A percentile compares a stretch with the other conserved stretches of the same genome.
Conservation (phyloP, 2,329 filamentous ascomycete species). For the Nemania sp. region DNA sequence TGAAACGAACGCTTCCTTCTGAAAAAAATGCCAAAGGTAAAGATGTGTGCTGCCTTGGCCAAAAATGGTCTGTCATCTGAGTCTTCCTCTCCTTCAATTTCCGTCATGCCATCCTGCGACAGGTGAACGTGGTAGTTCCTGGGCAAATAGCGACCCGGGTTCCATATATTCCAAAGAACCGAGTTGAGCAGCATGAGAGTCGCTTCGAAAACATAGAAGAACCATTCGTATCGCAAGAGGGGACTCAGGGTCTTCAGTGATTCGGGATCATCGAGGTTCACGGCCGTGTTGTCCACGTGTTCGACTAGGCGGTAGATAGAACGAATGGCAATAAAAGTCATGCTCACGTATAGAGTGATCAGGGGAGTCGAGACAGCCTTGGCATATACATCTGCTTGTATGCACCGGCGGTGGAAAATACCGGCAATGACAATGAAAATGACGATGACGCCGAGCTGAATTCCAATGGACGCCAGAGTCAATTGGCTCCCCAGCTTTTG, state of each 20-base stretch:
- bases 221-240: conserved; percentile 50
- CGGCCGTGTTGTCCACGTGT: conserved; percentile 44
- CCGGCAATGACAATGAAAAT: conserved; percentile 50
- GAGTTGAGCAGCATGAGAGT: conserved; percentile 50
- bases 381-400: conserved; percentile 21
- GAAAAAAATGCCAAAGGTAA: conserved; percentile 10
- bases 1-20: neutral
- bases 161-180: conserved; percentile 47
- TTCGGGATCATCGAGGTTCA: conserved; percentile 42
- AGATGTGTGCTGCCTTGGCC: conserved; percentile 7
- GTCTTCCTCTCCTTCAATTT: conserved; percentile 25
- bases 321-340: conserved; percentile 51
- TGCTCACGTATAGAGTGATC: conserved; percentile 49
- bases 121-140: conserved; percentile 46
- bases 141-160: conserved; percentile 50
- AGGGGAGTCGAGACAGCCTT: conserved; percentile 37
- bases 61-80: neutral
- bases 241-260: conserved; percentile 40
- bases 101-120: conserved; percentile 44
- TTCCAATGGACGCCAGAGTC: conserved; percentile 47
- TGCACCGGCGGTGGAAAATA: conserved; percentile 50
- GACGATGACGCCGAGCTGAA: conserved; percentile 54
- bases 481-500: conserved; percentile 46
- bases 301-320: conserved; percentile 56
- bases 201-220: conserved; percentile 53